These are phyloP conservation scores for Calonectria leucothoes DNA, from an alignment of 2,329 filamentous ascomycete genomes.

Conservation along the genomic window DNA sequence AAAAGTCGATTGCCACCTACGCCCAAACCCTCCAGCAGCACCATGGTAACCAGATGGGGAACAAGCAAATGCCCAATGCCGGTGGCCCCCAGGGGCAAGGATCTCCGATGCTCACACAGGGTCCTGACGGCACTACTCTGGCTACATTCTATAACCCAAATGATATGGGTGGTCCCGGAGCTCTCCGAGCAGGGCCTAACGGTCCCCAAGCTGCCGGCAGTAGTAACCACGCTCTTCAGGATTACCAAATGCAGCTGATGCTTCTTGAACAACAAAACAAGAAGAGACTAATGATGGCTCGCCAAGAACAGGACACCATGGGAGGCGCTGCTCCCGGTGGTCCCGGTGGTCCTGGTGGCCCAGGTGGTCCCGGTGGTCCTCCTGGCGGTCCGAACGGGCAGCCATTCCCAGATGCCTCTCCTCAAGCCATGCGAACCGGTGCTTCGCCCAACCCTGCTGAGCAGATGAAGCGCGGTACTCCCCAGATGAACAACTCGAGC, in stretches of 20 bases:
- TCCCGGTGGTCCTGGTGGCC: conserved; percentile 63
- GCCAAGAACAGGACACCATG: conserved; percentile 72
- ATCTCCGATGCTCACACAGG: conserved; percentile 84
- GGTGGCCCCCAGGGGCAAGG: conserved; percentile 79
- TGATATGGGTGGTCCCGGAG: conserved; percentile 67
- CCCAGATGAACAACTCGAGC: conserved; percentile 76
- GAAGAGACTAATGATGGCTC: conserved; percentile 84
- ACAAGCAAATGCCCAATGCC: conserved; percentile 81
- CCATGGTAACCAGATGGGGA: conserved; percentile 83
- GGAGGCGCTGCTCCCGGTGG: conserved; percentile 61
- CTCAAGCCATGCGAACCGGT: conserved; percentile 74
- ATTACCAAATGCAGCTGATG: conserved; percentile 91
- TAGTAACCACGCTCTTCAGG: conserved; percentile 79
- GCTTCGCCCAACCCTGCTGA: conserved; percentile 83
- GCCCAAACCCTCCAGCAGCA: conserved; percentile 86
- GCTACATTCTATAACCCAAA: conserved; percentile 72
- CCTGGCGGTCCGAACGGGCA: conserved; percentile 69
- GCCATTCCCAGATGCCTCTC: conserved; percentile 76
- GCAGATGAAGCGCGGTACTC: conserved; percentile 82
- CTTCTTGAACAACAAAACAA: conserved; percentile 87
- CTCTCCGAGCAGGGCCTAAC: conserved; percentile 67
- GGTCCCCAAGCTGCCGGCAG: conserved; percentile 59
- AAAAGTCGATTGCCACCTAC: conserved; percentile 90
- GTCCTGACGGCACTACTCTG: conserved; percentile 71
- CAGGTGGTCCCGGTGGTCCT: conserved; percentile 64